phyloP scores from a whole-genome alignment of 352 stramenopile species.

The Phytophthora sp. region DNA sequence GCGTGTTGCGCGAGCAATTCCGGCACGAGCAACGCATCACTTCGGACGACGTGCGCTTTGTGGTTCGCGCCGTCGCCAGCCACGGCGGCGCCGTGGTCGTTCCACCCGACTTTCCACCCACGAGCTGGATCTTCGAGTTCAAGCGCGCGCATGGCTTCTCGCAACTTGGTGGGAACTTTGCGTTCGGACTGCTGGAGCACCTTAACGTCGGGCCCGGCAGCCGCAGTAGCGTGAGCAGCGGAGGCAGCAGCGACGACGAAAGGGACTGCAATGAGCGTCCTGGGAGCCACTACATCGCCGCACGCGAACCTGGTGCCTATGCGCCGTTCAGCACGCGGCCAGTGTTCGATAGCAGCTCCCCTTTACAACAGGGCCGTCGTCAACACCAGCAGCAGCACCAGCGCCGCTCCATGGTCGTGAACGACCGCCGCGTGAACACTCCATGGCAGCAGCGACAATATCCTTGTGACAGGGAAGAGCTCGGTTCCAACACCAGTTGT shows the following conservation, averaged over 20 bases:
- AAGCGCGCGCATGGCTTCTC: constrained; percentile 51
- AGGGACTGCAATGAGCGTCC: not conserved
- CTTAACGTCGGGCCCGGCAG: not conserved
- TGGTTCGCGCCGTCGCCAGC: constrained; percentile 56
- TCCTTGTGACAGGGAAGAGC: constrained; percentile 3
- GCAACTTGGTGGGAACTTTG: constrained; percentile 10
- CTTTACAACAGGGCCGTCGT: constrained; percentile 11
- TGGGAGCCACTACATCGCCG: not conserved
- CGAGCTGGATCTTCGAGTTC: constrained; percentile 55
- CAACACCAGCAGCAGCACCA: constrained; percentile 32
- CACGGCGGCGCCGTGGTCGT: constrained; percentile 36
- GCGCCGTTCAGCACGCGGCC: not conserved
- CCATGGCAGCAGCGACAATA: constrained; percentile 5
- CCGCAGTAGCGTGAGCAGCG: constrained; percentile 7
- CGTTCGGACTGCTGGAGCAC: constrained; percentile 14
- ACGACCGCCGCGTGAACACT: constrained; percentile 5
- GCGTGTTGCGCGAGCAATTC: constrained; percentile 58
- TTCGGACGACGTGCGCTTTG: constrained; percentile 63
- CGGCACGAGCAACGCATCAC: constrained; percentile 54
- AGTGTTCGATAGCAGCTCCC: constrained; percentile 10
- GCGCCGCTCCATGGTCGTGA: constrained; percentile 24
- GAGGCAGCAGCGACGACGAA: constrained; percentile 15
- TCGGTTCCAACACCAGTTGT: constrained; percentile 27
- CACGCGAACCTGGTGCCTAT: not conserved
- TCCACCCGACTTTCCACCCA: constrained; percentile 55